Base-by-base conservation (phyloP, 225 moss, liverwort and hornwort species). In the Rhytidiadelphus loreus region DNA sequence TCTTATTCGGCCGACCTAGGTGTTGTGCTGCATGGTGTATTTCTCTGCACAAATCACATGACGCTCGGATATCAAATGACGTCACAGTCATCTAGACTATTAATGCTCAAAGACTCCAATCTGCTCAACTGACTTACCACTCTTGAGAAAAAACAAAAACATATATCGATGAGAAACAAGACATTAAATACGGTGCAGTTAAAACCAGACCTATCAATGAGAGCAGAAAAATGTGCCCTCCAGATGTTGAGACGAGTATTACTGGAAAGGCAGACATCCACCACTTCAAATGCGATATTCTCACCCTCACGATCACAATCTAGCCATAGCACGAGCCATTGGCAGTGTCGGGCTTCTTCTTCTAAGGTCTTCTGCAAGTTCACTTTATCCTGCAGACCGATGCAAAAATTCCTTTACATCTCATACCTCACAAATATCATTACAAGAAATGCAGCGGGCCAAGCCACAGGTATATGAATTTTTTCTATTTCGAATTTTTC, bases 241-340 rank as follows among this genome's bases (percentile, higher is more conserved):
- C 98, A 99, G 84, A 99, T 93, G 77, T 97, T 96, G 77, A 99
- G 93, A 81, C 95, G 96, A 58, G 95, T 83, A 86, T 99, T 99
- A 86, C 95, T 96, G 73, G 93, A 83, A 80, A 81, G 89, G 92
- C 98, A 99, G 71, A 99, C 98, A 85, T 97, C 96, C 87, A 99
- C 87, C 85, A 97, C 98, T 92, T 99, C 97, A 77, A 92, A 97
- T 59, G 98, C 98, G 65, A 99, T 99, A 90, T 99, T 99, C 89
- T 99, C 98, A 91, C 98, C 98, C 94, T 99, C 98, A 81, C 98
- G 96, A 94, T 99, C 98, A 92, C 98, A 99, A 93, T 99, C 98
- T 77, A 99, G 89, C 98, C 98, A 99, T 79, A 99, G 92, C 84
- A 99, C 97, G 69, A 99, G 94, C 95, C 96, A 95, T 83, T 99